Evolutionary conservation across 192 early-diverging fungal species (phyloP).

Genomic region (Coemansia sp.): DNA sequence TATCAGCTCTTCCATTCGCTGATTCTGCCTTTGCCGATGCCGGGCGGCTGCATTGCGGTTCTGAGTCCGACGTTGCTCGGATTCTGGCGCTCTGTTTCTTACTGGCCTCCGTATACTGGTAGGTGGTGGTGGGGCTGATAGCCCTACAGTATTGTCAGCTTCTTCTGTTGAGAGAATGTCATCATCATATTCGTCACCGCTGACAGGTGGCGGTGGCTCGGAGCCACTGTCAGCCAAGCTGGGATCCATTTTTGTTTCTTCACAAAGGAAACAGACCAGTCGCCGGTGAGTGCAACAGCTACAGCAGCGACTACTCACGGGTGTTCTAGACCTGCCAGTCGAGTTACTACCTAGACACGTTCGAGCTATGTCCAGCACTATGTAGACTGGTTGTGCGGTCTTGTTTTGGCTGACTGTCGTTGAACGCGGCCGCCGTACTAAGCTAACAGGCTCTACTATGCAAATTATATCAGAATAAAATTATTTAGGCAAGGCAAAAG

Average conservation of each 20-base stretch:
- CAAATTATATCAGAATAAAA: background rate
- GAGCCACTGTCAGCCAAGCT: background rate
- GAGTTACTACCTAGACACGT: background rate
- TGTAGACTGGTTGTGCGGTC: background rate
- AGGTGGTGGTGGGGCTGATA: background rate
- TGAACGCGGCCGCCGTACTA: background rate
- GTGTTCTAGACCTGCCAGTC: background rate
- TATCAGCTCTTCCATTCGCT: conserved; percentile 19
- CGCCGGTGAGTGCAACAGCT: background rate
- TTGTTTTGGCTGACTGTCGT: background rate
- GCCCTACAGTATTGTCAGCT: background rate
- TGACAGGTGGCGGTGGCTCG: background rate
- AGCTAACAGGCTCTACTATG: background rate
- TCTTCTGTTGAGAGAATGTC: background rate
- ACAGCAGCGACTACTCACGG: background rate
- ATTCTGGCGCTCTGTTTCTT: background rate
- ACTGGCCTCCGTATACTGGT: background rate
- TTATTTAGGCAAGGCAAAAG: background rate
- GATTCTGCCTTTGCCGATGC: conserved; percentile 44
- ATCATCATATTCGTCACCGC: background rate
- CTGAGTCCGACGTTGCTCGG: conserved; percentile 30
- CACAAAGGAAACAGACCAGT: background rate
- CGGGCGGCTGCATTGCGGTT: conserved; percentile 53
- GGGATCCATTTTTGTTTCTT: background rate
- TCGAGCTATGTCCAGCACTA: background rate